phyloP scores from a whole-genome alignment of 768 basidiomycete species.

The Boletellus ananiceps region DNA sequence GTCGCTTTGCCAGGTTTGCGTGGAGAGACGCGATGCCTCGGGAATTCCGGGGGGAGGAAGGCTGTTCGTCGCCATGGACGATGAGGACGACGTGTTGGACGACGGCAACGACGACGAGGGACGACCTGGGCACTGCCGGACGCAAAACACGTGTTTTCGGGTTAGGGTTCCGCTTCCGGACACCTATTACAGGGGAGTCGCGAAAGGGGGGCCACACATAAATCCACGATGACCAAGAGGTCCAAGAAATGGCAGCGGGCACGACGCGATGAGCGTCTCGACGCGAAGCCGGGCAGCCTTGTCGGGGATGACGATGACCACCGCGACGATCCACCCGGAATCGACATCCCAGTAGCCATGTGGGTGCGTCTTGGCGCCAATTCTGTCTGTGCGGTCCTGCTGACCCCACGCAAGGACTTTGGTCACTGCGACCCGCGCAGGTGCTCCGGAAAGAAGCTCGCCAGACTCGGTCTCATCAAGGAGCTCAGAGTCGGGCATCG shows the following conservation, averaged over 20 bases:
- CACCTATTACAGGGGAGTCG: slow-evolving; percentile 2
- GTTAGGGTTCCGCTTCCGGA: slow-evolving; percentile 21
- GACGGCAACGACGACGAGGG: slow-evolving; percentile 14
- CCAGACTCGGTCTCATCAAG: slow-evolving; percentile 78
- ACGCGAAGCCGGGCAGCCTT: slow-evolving; percentile 1
- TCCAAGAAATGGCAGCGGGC: slow-evolving; percentile 3
- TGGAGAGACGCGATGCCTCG: slow-evolving; percentile 66
- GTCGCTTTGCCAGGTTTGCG: slow-evolving; percentile 74
- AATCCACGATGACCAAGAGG: slow-evolving; percentile 4
- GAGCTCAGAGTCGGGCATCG: slow-evolving; percentile 79
- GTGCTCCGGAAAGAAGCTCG: slow-evolving; percentile 86
- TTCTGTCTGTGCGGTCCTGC: not conserved
- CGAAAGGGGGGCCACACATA: not conserved
- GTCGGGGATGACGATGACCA: not conserved
- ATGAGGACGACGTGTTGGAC: slow-evolving; percentile 23
- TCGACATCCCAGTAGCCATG: slow-evolving; percentile 86
- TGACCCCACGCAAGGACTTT: slow-evolving; percentile 64
- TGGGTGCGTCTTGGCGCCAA: slow-evolving; percentile 60
- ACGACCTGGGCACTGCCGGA: slow-evolving; percentile 4
- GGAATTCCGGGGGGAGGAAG: slow-evolving; percentile 29
- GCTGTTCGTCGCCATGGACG: slow-evolving; percentile 26
- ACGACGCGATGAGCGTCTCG: not conserved
- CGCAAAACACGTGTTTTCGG: slow-evolving; percentile 29
- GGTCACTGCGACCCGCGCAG: slow-evolving; percentile 93
- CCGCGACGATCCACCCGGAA: slow-evolving; percentile 17